A percentile compares a stretch with the other conserved stretches of the same genome.
Evolutionary conservation across 495 filamentous ascomycete genomes (phyloP).

Genomic region (Penicillium salamii): DNA sequence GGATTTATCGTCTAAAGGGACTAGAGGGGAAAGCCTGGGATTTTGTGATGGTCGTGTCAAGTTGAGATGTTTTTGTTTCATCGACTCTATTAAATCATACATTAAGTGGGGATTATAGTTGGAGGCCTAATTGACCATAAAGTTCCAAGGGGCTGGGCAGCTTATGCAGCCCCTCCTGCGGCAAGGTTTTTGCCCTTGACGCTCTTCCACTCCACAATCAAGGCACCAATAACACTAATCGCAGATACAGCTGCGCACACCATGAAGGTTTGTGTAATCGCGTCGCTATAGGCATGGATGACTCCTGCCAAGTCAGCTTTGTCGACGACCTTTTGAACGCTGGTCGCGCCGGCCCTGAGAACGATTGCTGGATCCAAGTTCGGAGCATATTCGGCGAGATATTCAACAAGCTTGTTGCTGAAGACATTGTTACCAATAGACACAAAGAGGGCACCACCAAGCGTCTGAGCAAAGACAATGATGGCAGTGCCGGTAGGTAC

Average conservation of each 20-base stretch:
- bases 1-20: too few relatives aligned
- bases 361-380: conserved; percentile 47
- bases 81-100: not conserved
- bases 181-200: conserved; percentile 30
- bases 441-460: conserved; percentile 67
- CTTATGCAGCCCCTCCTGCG: not conserved
- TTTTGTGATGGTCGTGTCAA: not conserved
- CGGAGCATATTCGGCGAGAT: conserved; percentile 39
- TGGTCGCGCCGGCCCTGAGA: conserved; percentile 49
- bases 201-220: conserved; percentile 51
- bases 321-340: not conserved
- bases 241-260: conserved; percentile 20
- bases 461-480: conserved; percentile 67
- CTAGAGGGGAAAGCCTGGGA: too few relatives aligned
- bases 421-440: conserved; percentile 63
- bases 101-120: not conserved
- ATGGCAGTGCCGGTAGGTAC: conserved; percentile 39
- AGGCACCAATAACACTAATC: conserved; percentile 28
- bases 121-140: not conserved
- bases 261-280: conserved; percentile 26
- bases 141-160: not conserved
- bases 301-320: conserved; percentile 1
- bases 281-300: not conserved
- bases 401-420: conserved; percentile 53
- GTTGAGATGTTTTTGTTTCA: not conserved